Conservation (phyloP, 139 green algal species). For the Haematococcus sp. region DNA sequence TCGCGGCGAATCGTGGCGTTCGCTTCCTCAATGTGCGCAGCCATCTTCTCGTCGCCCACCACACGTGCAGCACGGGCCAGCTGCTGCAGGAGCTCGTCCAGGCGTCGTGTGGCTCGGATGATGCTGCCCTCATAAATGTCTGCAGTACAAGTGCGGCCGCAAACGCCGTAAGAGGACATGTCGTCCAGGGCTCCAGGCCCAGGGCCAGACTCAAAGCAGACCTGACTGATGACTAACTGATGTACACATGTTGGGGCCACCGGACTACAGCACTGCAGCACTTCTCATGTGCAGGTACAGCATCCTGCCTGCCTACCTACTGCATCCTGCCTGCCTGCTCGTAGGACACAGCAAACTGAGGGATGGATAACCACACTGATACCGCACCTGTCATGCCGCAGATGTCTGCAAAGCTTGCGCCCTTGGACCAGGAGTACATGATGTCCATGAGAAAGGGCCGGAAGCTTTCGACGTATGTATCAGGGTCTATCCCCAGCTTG, state of each 20-base stretch:
- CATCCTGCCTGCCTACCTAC: too few species aligned
- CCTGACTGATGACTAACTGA: too few species aligned
- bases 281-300: too few species aligned
- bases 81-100: slow-evolving; percentile 93
- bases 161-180: neutral
- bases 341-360: too few species aligned
- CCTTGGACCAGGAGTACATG: slow-evolving; percentile 76
- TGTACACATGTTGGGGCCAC: too few species aligned
- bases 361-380: too few species aligned
- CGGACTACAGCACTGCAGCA: too few species aligned
- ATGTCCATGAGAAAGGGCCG: slow-evolving; percentile 77
- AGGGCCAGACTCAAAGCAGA: too few species aligned
- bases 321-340: too few species aligned
- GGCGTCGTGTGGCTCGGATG: slow-evolving; percentile 75
- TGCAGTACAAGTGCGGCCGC: slow-evolving; percentile 26
- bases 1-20: slow-evolving; percentile 76
- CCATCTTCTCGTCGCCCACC: slow-evolving; percentile 78
- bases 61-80: slow-evolving; percentile 66
- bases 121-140: slow-evolving; percentile 94
- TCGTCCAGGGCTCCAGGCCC: too few species aligned
- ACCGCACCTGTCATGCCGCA: slow-evolving; percentile 33
- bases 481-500: slow-evolving; percentile 70
- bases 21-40: slow-evolving; percentile 66
- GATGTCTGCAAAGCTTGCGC: slow-evolving; percentile 54
- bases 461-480: slow-evolving; percentile 79